A percentile compares a stretch with the other conserved stretches of the same genome.
These are phyloP conservation scores for Urostyla sp. DNA, from an alignment of 73 alveolate genomes.

Conservation along the genomic window DNA sequence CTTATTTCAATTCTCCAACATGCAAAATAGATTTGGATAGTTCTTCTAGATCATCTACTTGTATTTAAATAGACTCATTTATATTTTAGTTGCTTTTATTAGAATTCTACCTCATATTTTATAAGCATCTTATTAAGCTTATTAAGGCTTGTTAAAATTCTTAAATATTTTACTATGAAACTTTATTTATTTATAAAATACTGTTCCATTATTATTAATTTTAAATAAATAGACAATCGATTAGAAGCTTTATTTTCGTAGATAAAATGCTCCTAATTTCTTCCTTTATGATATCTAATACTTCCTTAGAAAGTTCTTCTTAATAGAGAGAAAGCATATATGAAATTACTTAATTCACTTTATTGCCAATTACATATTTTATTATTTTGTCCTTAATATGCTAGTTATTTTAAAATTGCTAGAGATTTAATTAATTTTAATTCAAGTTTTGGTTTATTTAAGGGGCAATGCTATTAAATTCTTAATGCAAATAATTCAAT, in stretches of 20 bases:
- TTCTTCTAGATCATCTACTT: slow-evolving; percentile 21
- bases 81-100: background rate
- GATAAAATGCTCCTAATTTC: slow-evolving; percentile 4
- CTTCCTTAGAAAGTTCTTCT: slow-evolving; percentile 17
- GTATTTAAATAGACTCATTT: background rate
- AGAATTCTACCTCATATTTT: background rate
- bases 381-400: background rate
- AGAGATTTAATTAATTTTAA: background rate
- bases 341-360: slow-evolving; percentile 33
- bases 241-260: background rate
- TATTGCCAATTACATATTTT: slow-evolving; percentile 43
- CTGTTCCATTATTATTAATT: slow-evolving; percentile 28
- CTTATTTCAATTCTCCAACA: slow-evolving; percentile 24
- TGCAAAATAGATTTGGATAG: slow-evolving; percentile 18
- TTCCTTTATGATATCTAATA: slow-evolving; percentile 26
- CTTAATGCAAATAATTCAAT: too few species aligned
- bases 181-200: background rate
- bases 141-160: background rate
- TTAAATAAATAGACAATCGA: slow-evolving; percentile 1
- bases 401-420: background rate
- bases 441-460: too few species aligned
- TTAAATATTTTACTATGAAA: background rate
- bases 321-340: slow-evolving; percentile 29
- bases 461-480: too few species aligned
- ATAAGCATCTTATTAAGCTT: too few species aligned